Percentiles rank a stretch among this genome's conserved stretches.
Evolutionary conservation across 345 rosid species (phyloP).

Genomic region (Raphanus raphanistrum): DNA sequence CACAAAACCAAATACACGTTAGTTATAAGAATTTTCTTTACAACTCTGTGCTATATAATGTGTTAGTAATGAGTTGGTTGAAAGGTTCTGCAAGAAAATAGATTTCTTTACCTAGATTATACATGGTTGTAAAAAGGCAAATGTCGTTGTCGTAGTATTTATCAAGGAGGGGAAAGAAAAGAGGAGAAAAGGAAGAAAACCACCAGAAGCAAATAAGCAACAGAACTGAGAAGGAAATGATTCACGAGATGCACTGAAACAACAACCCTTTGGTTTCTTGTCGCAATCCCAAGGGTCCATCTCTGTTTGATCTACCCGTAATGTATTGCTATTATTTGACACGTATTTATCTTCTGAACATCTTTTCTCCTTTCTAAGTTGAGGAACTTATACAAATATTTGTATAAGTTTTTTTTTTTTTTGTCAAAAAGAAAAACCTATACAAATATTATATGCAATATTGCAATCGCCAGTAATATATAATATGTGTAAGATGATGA

Average conservation of each 20-base stretch:
- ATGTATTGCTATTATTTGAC: constrained; percentile 12
- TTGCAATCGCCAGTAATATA: no score
- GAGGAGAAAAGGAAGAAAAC: constrained; percentile 3
- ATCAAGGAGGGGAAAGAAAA: not conserved
- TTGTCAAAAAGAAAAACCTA: no score
- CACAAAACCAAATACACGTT: not conserved
- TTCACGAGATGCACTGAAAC: constrained; percentile 38
- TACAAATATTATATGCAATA: not conserved
- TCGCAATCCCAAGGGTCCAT: constrained; percentile 31
- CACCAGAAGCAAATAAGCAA: not conserved
- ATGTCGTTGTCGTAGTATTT: constrained; percentile 12
- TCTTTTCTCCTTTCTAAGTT: constrained; percentile 14
- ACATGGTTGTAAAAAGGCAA: constrained; percentile 5
- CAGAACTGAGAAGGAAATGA: constrained; percentile 2
- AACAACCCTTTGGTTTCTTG: constrained; percentile 26
- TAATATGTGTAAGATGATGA: not conserved
- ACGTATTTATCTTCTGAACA: constrained; percentile 18
- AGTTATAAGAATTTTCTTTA: not conserved
- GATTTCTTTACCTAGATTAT: not conserved
- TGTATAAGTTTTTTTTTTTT: no score
- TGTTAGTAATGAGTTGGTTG: not conserved
- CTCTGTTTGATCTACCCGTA: constrained; percentile 30
- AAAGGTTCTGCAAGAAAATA: not conserved
- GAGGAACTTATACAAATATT: not conserved
- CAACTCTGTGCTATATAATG: not conserved